Base-by-base conservation (phyloP, 441 rosid species). In the Geranium incanum region DNA sequence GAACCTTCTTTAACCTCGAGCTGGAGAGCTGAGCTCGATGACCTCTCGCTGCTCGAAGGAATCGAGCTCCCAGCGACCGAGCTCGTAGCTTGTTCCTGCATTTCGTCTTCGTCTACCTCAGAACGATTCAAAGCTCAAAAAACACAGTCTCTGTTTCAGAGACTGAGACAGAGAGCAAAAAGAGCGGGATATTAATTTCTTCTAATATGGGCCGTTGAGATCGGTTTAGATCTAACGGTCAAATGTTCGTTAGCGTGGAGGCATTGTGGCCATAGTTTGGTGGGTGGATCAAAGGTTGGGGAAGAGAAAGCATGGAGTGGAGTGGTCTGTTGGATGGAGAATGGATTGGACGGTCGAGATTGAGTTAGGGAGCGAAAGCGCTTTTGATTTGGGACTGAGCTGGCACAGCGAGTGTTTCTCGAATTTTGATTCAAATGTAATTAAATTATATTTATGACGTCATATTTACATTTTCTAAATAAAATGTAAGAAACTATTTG, bases 71-170 rank as follows among this genome's bases (percentile, higher is more conserved):
- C 67, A 11, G 71, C 71, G 2, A 76, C 4, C 21, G 71, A 76
- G 28, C 78, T 71, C 69, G 78, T 76, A 48, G 75, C 64, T 37
- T 71, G 75, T 70, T 76, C 75, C 50, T 76, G 72, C 78, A 76
- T 75, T 39, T 43, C 68, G 15, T 65, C 74, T 28, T 65, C 73
- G 43, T 33, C 68, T 5, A 21, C 37, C 36, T 41, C 66, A 3
- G 23, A 36, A 7, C 6, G 33, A 28, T 28, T 39, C 19, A 19
- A 21, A 15, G 50, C 15, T 41, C 45, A n/a, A 37, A 12, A n/a
- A 8, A 28, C 33, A 28, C 33, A 28, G 33, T 28, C 52, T 45
- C n/a, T 9, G 52, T 45, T 45, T 45, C 52, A 45, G 52, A 45
- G 2, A 45, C 33, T 28, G 33, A 28, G 28, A 6, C 6, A 38